A percentile compares a stretch with the other conserved stretches of the same genome.
Conservation (phyloP, 2,329 filamentous ascomycete genomes). For the Leptographium lundbergii region DNA sequence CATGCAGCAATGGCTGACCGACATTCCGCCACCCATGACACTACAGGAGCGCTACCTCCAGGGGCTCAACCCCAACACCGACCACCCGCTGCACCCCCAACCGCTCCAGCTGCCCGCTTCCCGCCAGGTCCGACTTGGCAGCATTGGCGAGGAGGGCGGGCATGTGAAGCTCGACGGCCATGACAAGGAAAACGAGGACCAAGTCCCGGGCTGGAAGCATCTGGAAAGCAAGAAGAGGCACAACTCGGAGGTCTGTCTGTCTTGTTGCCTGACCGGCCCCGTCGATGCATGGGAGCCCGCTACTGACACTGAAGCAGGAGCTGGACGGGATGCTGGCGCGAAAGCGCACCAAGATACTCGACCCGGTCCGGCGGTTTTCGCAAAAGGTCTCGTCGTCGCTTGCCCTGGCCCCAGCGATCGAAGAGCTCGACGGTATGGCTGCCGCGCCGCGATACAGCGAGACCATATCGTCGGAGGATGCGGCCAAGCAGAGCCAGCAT, state of each 20-base stretch:
- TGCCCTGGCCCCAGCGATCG: not conserved
- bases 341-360: conserved; percentile 8
- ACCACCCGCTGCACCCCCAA: conserved; percentile 13
- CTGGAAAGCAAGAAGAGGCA: conserved; percentile 8
- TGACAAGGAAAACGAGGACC: conserved; percentile 1
- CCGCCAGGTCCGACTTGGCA: not conserved
- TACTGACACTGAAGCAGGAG: not conserved
- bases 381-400: conserved; percentile 9
- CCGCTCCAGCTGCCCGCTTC: conserved; percentile 5
- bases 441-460: not conserved
- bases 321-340: not conserved
- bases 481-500: conserved; percentile 6
- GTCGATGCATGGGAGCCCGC: not conserved
- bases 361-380: conserved; percentile 11
- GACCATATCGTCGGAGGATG: conserved; percentile 7
- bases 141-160: not conserved
- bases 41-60: conserved; percentile 12
- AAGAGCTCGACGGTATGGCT: not conserved
- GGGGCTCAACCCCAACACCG: conserved; percentile 7
- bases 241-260: conserved; percentile 1
- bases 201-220: not conserved
- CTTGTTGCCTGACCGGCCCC: not conserved
- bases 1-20: conserved; percentile 12
- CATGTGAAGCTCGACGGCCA: not conserved
- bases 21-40: conserved; percentile 9